Percentiles rank a stretch among this genome's conserved stretches.
Evolutionary conservation across 495 filamentous ascomycete genomes (phyloP).

Genomic region (Xylaria grammica): DNA sequence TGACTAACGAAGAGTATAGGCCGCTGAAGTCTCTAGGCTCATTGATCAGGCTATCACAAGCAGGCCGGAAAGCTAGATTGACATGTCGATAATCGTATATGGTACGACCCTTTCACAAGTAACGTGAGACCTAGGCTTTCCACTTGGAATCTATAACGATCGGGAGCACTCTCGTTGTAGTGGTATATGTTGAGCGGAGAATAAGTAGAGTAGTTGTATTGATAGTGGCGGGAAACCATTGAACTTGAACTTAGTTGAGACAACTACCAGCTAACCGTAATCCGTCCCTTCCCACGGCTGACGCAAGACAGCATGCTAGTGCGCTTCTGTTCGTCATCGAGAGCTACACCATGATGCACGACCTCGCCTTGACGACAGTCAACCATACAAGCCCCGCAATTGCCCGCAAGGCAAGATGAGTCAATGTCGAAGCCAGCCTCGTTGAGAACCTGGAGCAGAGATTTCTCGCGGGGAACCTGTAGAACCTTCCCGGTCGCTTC

Average conservation of each 20-base stretch:
- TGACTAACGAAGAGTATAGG: constrained; percentile 13
- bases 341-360: constrained; percentile 47
- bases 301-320: constrained; percentile 47
- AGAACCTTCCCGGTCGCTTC: constrained; percentile 36
- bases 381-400: constrained; percentile 53
- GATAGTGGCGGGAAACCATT: background rate
- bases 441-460: constrained; percentile 46
- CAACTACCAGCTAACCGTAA: constrained; percentile 36
- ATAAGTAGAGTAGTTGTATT: background rate
- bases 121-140: too few species aligned
- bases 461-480: constrained; percentile 42
- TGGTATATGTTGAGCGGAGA: background rate
- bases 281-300: constrained; percentile 42
- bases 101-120: too few species aligned
- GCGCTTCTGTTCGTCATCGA: constrained; percentile 44
- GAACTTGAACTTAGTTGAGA: too few species aligned
- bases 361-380: constrained; percentile 47
- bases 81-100: too few species aligned
- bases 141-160: background rate
- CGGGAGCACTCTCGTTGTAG: background rate
- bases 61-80: background rate
- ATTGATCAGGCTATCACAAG: constrained; percentile 13
- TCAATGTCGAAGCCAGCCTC: constrained; percentile 50
- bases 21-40: constrained; percentile 4
- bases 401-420: constrained; percentile 51